Conservation (phyloP, 1,284 basidiomycete species). For the Rhodotorula sp. region DNA sequence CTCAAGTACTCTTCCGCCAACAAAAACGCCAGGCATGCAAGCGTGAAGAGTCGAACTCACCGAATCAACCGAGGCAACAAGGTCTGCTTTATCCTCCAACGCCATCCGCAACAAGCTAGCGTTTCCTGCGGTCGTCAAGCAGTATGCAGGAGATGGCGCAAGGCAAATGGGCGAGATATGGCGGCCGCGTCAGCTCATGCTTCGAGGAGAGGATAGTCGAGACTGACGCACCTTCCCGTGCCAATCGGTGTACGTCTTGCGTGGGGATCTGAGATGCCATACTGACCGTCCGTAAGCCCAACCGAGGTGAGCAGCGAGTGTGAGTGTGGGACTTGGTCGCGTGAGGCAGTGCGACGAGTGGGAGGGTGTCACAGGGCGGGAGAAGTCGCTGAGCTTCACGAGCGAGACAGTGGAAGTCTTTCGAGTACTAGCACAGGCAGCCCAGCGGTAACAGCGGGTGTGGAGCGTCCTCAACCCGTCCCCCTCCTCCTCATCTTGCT, state of each 20-base stretch:
- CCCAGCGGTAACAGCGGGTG: background rate
- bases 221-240: conserved; percentile 33
- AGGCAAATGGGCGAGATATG: background rate
- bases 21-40: background rate
- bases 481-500: background rate
- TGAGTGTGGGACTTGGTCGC: background rate
- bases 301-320: background rate
- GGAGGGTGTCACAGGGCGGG: no score
- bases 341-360: background rate
- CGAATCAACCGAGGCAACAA: conserved; percentile 30
- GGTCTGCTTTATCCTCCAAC: conserved; percentile 13
- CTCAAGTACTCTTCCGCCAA: no score
- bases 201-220: background rate
- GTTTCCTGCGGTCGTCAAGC: conserved; percentile 14
- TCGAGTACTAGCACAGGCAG: no score
- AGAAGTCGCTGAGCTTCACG: no score
- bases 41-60: conserved; percentile 5
- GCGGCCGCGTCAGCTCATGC: conserved; percentile 12
- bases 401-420: no score
- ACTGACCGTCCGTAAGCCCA: no score
- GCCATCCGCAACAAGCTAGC: conserved; percentile 21
- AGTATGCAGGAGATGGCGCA: no score
- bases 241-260: conserved; percentile 30
- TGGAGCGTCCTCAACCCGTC: background rate
- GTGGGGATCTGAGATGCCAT: conserved; percentile 1